Base-by-base conservation (phyloP, 345 rosid genomes). In the Populus deltoides region DNA sequence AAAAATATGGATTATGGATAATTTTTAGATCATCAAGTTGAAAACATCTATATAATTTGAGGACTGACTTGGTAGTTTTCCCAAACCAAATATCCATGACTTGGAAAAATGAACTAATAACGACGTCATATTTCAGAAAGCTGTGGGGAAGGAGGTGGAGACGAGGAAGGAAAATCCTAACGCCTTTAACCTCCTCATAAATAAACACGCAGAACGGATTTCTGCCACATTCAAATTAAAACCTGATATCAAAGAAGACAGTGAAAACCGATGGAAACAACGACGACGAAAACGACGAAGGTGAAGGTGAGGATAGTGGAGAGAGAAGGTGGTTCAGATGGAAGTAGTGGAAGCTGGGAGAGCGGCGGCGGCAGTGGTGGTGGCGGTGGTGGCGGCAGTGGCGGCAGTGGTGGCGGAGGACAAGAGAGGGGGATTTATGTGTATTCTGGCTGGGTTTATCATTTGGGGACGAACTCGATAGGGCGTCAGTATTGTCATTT, bases 381-480 rank as follows among this genome's bases (percentile, higher is more conserved):
- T 43, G 71, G 8, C 1, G 55, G 62, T 6, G 43, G 17, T 7
- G 36, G 75, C 36, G 68, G 47, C 17, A 22, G 79, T 12, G 74
- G 69, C 4, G 38, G 29, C 55, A 2, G 68, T 13, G 16, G 73
- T 74, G 8, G 71, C 68, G 51, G 24, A 81, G 65, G 75, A 65
- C 33, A 24, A 82, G 85, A 83, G 12, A 82, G 78, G 13, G 82
- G 80, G 67, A 49, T 38, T 38, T 87, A 83, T 55, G 92, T 88
- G 85, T 95, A 83, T 84, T 95, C 81, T 71, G 98, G 99, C 0
- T 85, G 90, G 92, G 92, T 92, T 36, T 92, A 89, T 85, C 99
- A 96, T 85, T 68, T 96, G 67, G 98, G 99, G 16, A 82, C 86
- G 33, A 96, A 92, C 80, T 83, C 94, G 51, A 96, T 96, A 36